Percentiles rank a stretch among this genome's conserved stretches.
Conservation (phyloP, 2,329 filamentous ascomycete genomes). For the Alternaria brassicicola region DNA sequence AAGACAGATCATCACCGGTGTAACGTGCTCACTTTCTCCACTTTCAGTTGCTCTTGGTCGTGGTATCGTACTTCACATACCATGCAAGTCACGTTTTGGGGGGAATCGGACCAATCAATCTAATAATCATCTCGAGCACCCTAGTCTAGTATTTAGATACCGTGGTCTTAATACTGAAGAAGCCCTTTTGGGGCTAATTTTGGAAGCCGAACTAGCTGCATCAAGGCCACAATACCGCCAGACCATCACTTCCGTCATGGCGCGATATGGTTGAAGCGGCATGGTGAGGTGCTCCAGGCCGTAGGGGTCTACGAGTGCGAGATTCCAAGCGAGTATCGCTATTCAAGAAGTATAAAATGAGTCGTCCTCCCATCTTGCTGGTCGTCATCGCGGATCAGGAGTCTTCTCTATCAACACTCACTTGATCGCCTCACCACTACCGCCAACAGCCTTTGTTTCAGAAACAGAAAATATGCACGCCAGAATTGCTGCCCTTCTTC, state of each 20-base stretch:
- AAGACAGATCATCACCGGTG: constrained; percentile 13
- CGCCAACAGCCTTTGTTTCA: constrained; percentile 6
- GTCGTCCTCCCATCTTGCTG: constrained; percentile 14
- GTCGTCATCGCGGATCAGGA: constrained; percentile 36
- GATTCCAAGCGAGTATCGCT: neutral
- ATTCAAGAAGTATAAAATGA: constrained; percentile 34
- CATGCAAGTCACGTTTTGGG: constrained; percentile 10
- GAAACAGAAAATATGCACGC: constrained; percentile 34
- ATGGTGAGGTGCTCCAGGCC: constrained; percentile 22
- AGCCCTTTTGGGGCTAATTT: constrained; percentile 32
- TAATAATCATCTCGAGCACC: constrained; percentile 22
- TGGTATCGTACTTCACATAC: constrained; percentile 25
- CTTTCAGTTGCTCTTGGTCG: constrained; percentile 16
- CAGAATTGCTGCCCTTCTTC: constrained; percentile 36
- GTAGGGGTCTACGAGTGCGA: neutral
- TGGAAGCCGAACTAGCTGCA: constrained; percentile 28
- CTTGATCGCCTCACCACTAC: constrained; percentile 7
- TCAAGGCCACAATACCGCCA: constrained; percentile 20
- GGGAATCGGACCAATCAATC: constrained; percentile 31
- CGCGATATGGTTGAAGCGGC: constrained; percentile 3
- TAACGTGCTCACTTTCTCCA: neutral
- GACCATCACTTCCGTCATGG: neutral
- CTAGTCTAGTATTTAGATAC: constrained; percentile 23
- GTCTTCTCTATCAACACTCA: constrained; percentile 24
- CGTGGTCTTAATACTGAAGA: constrained; percentile 27